phyloP scores from a whole-genome alignment of 169 alveolate species.

The Cryptosporidium sp. region DNA sequence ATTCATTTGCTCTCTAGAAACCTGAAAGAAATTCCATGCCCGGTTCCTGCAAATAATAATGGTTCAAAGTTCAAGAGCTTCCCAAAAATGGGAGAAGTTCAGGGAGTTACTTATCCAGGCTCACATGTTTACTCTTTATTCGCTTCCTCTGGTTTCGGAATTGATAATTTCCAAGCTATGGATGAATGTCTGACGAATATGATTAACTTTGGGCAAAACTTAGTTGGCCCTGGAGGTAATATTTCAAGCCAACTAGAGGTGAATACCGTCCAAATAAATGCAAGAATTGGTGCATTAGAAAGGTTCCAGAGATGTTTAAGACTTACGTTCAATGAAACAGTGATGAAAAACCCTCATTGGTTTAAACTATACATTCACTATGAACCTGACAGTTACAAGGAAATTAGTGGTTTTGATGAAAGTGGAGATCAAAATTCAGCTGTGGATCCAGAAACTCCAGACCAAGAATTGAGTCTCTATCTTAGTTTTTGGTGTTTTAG shows the following conservation, averaged over 20 bases:
- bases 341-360: slow-evolving; percentile 78
- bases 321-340: slow-evolving; percentile 78
- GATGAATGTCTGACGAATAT: slow-evolving; percentile 69
- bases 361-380: slow-evolving; percentile 79
- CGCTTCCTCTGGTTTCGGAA: slow-evolving; percentile 62
- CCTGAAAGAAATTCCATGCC: slow-evolving; percentile 32
- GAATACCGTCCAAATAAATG: slow-evolving; percentile 51
- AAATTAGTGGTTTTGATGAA: slow-evolving; percentile 63
- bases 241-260: slow-evolving; percentile 11
- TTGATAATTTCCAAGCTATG: slow-evolving; percentile 54
- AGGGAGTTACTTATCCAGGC: slow-evolving; percentile 55
- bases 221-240: slow-evolving; percentile 38
- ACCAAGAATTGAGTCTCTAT: slow-evolving; percentile 6
- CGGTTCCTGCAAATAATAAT: slow-evolving; percentile 16
- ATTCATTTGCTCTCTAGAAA: slow-evolving; percentile 44
- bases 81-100: slow-evolving; percentile 33
- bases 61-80: neutral
- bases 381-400: slow-evolving; percentile 70
- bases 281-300: slow-evolving; percentile 78
- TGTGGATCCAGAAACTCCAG: neutral
- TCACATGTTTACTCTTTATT: slow-evolving; percentile 48
- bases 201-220: slow-evolving; percentile 59
- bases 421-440: slow-evolving; percentile 38
- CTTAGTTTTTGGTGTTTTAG: slow-evolving; percentile 83
- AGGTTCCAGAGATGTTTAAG: slow-evolving; percentile 78